phyloP scores from a whole-genome alignment of 1,139 yeast species.

The Candida tropicalis region DNA sequence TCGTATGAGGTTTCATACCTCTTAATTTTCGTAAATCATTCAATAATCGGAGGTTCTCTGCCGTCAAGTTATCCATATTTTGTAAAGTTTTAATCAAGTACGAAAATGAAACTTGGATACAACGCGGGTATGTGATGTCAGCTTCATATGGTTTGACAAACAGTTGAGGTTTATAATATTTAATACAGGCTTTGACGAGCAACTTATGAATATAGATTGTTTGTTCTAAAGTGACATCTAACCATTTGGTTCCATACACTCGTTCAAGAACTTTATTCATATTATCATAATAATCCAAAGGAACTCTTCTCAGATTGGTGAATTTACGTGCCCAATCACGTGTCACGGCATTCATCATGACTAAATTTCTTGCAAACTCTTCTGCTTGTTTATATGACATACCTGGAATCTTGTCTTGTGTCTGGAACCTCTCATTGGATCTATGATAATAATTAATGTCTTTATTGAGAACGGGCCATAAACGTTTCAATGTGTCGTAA shows the following conservation, averaged over 20 bases:
- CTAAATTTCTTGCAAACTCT: conserved; percentile 12
- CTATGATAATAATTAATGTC: conserved; percentile 41
- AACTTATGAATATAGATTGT: conserved; percentile 25
- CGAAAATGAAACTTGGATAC: conserved; percentile 26
- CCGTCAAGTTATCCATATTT: conserved; percentile 17
- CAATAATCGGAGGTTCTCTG: conserved; percentile 23
- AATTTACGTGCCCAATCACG: conserved; percentile 4
- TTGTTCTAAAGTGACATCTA: conserved; percentile 17
- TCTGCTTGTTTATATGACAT: conserved; percentile 7
- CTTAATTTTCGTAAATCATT: conserved; percentile 22
- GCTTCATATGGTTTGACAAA: conserved; percentile 13
- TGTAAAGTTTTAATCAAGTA: conserved; percentile 24
- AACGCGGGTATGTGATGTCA: conserved; percentile 19
- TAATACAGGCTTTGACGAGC: conserved; percentile 34
- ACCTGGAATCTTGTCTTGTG: not conserved
- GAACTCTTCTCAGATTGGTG: not conserved
- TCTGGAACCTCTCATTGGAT: conserved; percentile 26
- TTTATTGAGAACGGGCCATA: conserved; percentile 34
- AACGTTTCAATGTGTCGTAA: conserved; percentile 29
- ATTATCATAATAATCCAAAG: conserved; percentile 8
- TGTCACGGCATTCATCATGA: not conserved
- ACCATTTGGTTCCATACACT: conserved; percentile 31
- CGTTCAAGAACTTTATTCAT: conserved; percentile 25
- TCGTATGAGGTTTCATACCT: conserved; percentile 16
- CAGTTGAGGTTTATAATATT: conserved; percentile 29